A percentile compares a stretch with the other conserved stretches of the same genome.
These are phyloP conservation scores for Aquanectria penicillioides DNA, from an alignment of 2,329 filamentous ascomycete genomes.

Conservation along the genomic window DNA sequence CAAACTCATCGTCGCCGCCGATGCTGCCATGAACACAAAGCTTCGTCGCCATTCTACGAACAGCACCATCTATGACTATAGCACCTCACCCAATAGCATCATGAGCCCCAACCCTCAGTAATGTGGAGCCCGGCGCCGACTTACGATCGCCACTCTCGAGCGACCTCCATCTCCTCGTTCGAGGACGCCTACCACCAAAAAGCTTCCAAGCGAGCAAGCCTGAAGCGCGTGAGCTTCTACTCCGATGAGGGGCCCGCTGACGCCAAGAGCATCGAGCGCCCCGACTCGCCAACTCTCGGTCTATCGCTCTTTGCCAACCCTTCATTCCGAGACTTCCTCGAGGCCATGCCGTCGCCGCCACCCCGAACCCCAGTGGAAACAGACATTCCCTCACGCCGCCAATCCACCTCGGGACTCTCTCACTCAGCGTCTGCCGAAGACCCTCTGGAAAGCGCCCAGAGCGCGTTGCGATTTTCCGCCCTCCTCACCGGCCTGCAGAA, in stretches of 20 bases:
- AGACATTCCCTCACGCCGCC: no score
- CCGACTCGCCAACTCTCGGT: slow-evolving; percentile 69
- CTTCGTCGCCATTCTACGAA: slow-evolving; percentile 45
- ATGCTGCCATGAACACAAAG: slow-evolving; percentile 57
- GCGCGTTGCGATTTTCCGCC: slow-evolving; percentile 60
- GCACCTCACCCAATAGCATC: slow-evolving; percentile 56
- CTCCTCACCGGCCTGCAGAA: slow-evolving; percentile 58
- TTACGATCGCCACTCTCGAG: slow-evolving; percentile 32
- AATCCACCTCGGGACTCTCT: slow-evolving; percentile 31
- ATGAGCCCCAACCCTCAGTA: slow-evolving; percentile 47
- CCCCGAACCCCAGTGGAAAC: no score
- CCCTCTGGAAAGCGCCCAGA: slow-evolving; percentile 44
- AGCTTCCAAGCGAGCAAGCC: slow-evolving; percentile 44
- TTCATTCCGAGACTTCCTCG: slow-evolving; percentile 36
- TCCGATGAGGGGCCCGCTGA: slow-evolving; percentile 42
- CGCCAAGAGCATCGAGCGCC: slow-evolving; percentile 61
- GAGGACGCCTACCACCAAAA: slow-evolving; percentile 24
- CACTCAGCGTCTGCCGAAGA: slow-evolving; percentile 19
- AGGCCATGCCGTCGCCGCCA: slow-evolving; percentile 18
- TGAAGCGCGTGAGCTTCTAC: slow-evolving; percentile 31
- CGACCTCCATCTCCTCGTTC: slow-evolving; percentile 56
- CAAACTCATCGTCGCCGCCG: slow-evolving; percentile 57
- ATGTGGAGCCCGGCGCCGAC: slow-evolving; percentile 28
- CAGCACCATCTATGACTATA: slow-evolving; percentile 12
- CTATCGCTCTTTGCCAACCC: slow-evolving; percentile 42